A percentile compares a stretch with the other conserved stretches of the same genome.
Conservation (phyloP, 257 asterid genomes). For the Penstemon eatonii region DNA sequence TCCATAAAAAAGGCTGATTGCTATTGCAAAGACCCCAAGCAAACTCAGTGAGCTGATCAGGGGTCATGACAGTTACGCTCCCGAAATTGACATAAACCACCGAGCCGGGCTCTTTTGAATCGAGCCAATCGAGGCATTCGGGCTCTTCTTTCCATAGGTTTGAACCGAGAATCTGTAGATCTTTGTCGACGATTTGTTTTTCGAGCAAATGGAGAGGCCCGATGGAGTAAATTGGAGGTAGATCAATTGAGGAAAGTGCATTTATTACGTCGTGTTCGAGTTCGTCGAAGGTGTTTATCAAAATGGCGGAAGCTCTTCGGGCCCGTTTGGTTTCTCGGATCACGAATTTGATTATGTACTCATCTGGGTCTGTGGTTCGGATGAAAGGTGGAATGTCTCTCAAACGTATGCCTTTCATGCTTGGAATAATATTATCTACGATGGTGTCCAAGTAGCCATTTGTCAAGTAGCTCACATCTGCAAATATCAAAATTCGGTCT, state of each 20-base stretch:
- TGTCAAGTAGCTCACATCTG: constrained; percentile 41
- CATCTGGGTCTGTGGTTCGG: constrained; percentile 40
- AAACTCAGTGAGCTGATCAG: constrained; percentile 46
- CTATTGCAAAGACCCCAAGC: constrained; percentile 63
- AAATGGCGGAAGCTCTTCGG: constrained; percentile 37
- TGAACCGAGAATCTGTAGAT: constrained; percentile 27
- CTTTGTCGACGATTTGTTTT: constrained; percentile 13
- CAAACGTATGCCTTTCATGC: constrained; percentile 40
- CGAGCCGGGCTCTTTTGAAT: constrained; percentile 34
- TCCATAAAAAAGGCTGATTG: constrained; percentile 45
- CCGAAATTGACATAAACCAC: constrained; percentile 52
- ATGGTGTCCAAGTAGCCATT: constrained; percentile 50
- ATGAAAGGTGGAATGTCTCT: constrained; percentile 50
- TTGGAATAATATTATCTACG: constrained; percentile 36
- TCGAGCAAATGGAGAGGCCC: constrained; percentile 55
- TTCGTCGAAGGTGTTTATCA: constrained; percentile 49
- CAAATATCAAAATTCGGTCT: not conserved
- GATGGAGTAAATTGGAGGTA: constrained; percentile 49
- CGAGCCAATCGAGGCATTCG: constrained; percentile 53
- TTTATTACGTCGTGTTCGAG: constrained; percentile 43
- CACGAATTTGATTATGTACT: constrained; percentile 33
- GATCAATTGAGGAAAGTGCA: constrained; percentile 30
- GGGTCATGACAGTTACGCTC: constrained; percentile 46
- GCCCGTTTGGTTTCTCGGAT: constrained; percentile 27
- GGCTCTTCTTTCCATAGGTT: constrained; percentile 63